Evolutionary conservation across 2,329 filamentous ascomycete species (phyloP).

Genomic region (Colletotrichum caudatum): DNA sequence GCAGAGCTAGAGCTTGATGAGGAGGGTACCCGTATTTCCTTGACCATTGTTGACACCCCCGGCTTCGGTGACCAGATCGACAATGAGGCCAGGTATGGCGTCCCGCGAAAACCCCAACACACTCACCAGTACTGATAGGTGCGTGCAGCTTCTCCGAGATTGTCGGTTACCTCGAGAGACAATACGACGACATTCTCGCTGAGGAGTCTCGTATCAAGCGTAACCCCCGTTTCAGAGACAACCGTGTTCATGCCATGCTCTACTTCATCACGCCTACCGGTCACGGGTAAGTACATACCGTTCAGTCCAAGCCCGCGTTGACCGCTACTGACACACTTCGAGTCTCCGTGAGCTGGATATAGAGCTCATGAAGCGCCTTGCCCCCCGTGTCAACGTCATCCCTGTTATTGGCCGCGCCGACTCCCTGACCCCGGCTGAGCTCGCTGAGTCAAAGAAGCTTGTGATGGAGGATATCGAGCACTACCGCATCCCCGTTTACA

Average conservation of each 20-base stretch:
- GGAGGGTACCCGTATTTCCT: constrained; percentile 96
- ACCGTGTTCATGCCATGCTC: constrained; percentile 96
- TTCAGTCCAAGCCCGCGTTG: background rate
- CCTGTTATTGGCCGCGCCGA: constrained; percentile 99
- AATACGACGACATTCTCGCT: constrained; percentile 99
- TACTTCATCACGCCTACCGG: constrained; percentile 99
- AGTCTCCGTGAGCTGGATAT: constrained; percentile 99
- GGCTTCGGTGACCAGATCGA: constrained; percentile 99
- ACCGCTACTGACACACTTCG: constrained; percentile 31
- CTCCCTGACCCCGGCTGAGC: constrained; percentile 93
- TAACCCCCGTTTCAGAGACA: constrained; percentile 99
- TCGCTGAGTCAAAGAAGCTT: constrained; percentile 99
- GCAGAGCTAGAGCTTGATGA: constrained; percentile 95
- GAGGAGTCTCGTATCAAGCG: constrained; percentile 99
- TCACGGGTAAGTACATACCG: constrained; percentile 74
- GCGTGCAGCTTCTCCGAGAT: constrained; percentile 89
- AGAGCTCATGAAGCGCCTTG: constrained; percentile 99
- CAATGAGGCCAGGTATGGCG: constrained; percentile 90
- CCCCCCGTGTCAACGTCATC: constrained; percentile 97
- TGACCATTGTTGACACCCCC: constrained; percentile 98
- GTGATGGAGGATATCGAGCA: constrained; percentile 99
- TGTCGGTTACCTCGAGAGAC: constrained; percentile 96
- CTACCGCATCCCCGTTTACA: constrained; percentile 99
- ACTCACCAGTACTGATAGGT: constrained; percentile 1
- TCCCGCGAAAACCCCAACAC: background rate